Conservation (phyloP, 1,284 basidiomycete genomes). For the Microbotryum violaceum region DNA sequence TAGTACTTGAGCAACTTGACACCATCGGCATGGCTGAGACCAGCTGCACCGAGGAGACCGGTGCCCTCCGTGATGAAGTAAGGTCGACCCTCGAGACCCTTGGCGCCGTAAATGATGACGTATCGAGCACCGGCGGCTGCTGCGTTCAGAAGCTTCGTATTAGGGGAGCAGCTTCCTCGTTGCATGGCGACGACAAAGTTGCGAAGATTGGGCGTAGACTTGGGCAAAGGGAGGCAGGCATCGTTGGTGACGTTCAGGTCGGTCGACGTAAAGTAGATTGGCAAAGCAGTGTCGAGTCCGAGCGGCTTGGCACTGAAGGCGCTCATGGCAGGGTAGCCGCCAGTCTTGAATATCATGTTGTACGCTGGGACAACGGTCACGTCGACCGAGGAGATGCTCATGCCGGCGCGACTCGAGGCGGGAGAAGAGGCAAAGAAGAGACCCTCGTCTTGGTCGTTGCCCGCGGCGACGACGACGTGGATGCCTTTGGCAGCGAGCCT, state of each 20-base stretch:
- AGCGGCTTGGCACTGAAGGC: conserved; percentile 28
- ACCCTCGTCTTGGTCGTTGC: conserved; percentile 9
- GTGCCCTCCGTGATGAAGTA: too few relatives aligned
- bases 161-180: conserved; percentile 45
- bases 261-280: conserved; percentile 37
- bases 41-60: too few relatives aligned
- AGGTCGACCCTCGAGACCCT: too few relatives aligned
- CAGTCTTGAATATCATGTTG: conserved; percentile 32
- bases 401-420: conserved; percentile 1
- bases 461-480: conserved; percentile 1
- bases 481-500: not conserved
- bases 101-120: not conserved
- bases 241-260: conserved; percentile 45
- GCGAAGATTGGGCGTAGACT: conserved; percentile 50
- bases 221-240: conserved; percentile 52
- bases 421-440: conserved; percentile 10
- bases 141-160: conserved; percentile 19
- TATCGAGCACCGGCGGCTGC: conserved; percentile 11
- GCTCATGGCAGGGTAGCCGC: conserved; percentile 36
- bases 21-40: too few relatives aligned
- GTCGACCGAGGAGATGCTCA: conserved; percentile 14
- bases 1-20: too few relatives aligned
- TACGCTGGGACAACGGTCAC: conserved; percentile 10
- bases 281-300: conserved; percentile 30
- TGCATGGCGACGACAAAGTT: conserved; percentile 49